phyloP scores from a whole-genome alignment of 2,329 filamentous ascomycete genomes.

The Bretziella fagacearum region DNA sequence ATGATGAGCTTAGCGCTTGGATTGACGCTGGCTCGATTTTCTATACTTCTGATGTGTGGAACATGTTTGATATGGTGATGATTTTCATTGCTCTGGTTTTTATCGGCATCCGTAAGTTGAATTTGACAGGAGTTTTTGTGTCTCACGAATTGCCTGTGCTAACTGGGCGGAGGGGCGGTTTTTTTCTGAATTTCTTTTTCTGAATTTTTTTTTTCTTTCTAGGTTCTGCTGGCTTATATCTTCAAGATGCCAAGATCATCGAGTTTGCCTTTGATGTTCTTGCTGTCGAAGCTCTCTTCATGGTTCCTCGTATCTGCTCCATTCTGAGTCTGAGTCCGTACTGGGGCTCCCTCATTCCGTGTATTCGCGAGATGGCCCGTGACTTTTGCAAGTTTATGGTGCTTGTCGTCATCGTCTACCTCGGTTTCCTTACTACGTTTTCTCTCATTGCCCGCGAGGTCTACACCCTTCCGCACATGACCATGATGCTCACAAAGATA shows the following conservation, averaged over 20 bases:
- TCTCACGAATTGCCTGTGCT: no score
- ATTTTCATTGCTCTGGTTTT: constrained; percentile 57
- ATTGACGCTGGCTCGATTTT: constrained; percentile 74
- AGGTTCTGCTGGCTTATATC: constrained; percentile 50
- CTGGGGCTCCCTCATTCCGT: constrained; percentile 79
- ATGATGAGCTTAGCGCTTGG: constrained; percentile 74
- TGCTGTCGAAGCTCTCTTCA: constrained; percentile 71
- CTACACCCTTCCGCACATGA: constrained; percentile 51
- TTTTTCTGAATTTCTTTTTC: constrained; percentile 4
- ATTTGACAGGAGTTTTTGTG: background rate
- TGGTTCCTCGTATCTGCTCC: constrained; percentile 78
- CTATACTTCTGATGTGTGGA: constrained; percentile 72
- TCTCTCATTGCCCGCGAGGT: constrained; percentile 56
- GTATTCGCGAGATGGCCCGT: constrained; percentile 85
- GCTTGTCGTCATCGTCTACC: constrained; percentile 63
- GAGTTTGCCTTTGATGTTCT: constrained; percentile 79
- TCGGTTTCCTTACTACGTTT: constrained; percentile 81
- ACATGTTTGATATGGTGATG: constrained; percentile 55
- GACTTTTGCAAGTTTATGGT: constrained; percentile 78
- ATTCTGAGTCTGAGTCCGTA: constrained; percentile 75
- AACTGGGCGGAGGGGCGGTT: no score
- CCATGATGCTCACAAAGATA: constrained; percentile 61
- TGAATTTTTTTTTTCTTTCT: background rate
- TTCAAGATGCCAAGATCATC: constrained; percentile 43
- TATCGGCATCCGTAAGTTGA: constrained; percentile 48